phyloP scores from a whole-genome alignment of 257 asterid species.

The Nicotiana otophora region DNA sequence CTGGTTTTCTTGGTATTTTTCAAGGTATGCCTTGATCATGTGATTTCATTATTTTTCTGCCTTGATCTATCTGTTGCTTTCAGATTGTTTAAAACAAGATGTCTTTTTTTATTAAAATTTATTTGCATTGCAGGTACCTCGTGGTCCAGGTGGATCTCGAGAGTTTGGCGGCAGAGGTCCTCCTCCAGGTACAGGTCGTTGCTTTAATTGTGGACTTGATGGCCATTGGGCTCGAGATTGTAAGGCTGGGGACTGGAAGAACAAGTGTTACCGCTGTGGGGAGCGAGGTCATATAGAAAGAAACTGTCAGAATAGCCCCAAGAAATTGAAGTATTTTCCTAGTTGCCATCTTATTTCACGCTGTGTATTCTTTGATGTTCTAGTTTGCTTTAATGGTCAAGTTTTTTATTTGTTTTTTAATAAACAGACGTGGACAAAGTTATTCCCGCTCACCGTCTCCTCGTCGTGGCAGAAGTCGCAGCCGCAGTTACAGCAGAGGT shows the following conservation, averaged over 20 bases:
- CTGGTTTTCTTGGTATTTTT: neutral
- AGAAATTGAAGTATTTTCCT: conserved; percentile 32
- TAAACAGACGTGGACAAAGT: conserved; percentile 38
- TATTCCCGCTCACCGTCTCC: conserved; percentile 55
- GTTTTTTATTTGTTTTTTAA: neutral
- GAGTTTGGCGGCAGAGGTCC: conserved; percentile 53
- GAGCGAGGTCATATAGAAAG: conserved; percentile 58
- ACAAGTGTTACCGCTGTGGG: conserved; percentile 62
- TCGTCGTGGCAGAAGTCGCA: conserved; percentile 40
- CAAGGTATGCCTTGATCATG: neutral
- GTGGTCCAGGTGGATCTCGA: conserved; percentile 62
- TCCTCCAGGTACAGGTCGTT: conserved; percentile 58
- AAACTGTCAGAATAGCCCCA: conserved; percentile 50
- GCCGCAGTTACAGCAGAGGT: conserved; percentile 45
- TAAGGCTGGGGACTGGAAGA: conserved; percentile 68
- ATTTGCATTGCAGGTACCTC: conserved; percentile 38
- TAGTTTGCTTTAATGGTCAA: neutral
- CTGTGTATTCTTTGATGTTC: neutral
- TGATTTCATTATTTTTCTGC: neutral
- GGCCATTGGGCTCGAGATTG: conserved; percentile 71
- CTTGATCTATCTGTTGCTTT: neutral
- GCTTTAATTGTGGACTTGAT: conserved; percentile 62
- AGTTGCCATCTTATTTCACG: neutral
- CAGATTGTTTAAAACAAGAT: neutral
- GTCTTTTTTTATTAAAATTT: neutral